Evolutionary conservation across 352 stramenopile genomes (phyloP), one percentile per base, ranked within the genome.

Genomic region (Phytopythium aichiense): DNA sequence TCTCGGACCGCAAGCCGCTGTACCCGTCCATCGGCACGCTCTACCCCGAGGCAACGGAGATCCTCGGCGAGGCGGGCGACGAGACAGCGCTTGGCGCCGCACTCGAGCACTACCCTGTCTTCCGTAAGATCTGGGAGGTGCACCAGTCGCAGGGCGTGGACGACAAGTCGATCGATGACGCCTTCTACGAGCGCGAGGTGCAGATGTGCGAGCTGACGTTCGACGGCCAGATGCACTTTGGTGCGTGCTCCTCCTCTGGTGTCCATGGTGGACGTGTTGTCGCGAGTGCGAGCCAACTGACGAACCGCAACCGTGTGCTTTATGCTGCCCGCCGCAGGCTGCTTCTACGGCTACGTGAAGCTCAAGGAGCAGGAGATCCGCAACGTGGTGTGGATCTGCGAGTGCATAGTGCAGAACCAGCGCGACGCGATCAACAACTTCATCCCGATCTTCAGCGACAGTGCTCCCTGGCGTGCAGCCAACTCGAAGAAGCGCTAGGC

Each of bases 331-430:
- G 18, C 4, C 38, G 9, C 56, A 88, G 79, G 76, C 11, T 93
- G 88, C 65, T 99, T 99, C 78, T 99, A 99, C 83, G 95, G 96
- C 51, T 99, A 99, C 79, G 92, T 99, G 45, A 99, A 99, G 86
- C 86, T 99, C 60, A 99, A 99, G 92, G 97, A 99, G 77, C 96
- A 99, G 82, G 97, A 99, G 72, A 98, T 99, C 68, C 92, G 97
- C 67, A 99, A 99, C 81, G 88, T 99, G 60, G 96, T 99, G 57
- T 99, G 97, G 97, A 99, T 99, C 79, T 97, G 84, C 65, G 97
- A 99, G 77, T 99, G 97, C 76, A 99, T 99, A 68, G 86, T 99
- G 50, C 97, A 99, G 81, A 94, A 98, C 68, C 96, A 99, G 83
- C 97, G 98, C 69, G 97, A 99, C 65, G 94, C 98, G 62, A 99